Evolutionary conservation across 169 alveolate species (phyloP).

Genomic region (Eimeria necatrix): DNA sequence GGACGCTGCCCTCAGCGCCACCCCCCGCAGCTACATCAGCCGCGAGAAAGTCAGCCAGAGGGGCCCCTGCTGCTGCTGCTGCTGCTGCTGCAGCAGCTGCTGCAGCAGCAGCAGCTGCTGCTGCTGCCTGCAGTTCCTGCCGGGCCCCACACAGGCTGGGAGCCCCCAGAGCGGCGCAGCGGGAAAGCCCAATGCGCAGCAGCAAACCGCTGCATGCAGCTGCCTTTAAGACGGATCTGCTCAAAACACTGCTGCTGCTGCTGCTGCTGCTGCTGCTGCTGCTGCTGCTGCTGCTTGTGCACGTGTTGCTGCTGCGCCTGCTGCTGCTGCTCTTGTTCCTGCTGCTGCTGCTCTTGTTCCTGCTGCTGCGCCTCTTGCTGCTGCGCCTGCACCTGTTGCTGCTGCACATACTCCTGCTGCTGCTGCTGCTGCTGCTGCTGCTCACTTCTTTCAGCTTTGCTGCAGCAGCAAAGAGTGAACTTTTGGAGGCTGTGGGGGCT

Average conservation of each 20-base stretch:
- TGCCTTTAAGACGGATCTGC: no score
- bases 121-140: neutral
- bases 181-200: no score
- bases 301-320: no score
- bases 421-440: neutral
- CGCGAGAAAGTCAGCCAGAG: slow-evolving; percentile 29
- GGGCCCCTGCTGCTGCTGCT: neutral
- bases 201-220: no score
- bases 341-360: no score
- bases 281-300: no score
- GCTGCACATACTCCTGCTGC: neutral
- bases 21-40: slow-evolving; percentile 3
- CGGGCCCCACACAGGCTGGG: no score
- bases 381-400: neutral
- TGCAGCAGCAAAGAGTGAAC: neutral
- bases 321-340: no score
- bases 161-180: no score
- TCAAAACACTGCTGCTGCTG: no score
- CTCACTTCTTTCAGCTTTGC: neutral
- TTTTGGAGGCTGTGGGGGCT: neutral
- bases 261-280: no score
- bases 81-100: neutral
- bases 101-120: neutral
- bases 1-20: slow-evolving; percentile 49
- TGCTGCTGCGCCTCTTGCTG: neutral